phyloP scores from a whole-genome alignment of 2,329 filamentous ascomycete species.

The Metarhizium robertsii region DNA sequence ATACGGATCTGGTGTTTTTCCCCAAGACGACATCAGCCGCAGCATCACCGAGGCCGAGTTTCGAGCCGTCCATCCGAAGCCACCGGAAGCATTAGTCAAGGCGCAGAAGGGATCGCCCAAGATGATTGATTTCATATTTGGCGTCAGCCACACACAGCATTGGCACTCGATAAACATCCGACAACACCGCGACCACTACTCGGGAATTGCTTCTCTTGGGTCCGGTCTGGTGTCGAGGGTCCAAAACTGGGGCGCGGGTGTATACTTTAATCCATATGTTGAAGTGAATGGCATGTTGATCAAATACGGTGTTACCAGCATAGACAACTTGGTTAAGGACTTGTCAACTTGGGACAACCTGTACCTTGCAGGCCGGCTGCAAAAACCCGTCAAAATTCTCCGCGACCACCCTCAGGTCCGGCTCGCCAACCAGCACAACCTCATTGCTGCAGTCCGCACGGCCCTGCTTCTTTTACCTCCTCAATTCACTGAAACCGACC shows the following conservation, averaged over 20 bases:
- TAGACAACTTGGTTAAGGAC: slow-evolving; percentile 80
- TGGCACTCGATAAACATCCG: slow-evolving; percentile 91
- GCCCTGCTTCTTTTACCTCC: slow-evolving; percentile 79
- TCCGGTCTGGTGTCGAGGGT: slow-evolving; percentile 78
- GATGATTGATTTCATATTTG: slow-evolving; percentile 98
- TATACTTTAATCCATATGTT: slow-evolving; percentile 96
- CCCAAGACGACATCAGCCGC: slow-evolving; percentile 52
- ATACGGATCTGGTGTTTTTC: slow-evolving; percentile 94
- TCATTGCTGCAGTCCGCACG: slow-evolving; percentile 83
- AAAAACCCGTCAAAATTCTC: slow-evolving; percentile 97
- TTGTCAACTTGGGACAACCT: slow-evolving; percentile 87
- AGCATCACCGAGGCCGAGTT: slow-evolving; percentile 47
- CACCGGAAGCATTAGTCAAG: slow-evolving; percentile 70
- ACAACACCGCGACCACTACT: slow-evolving; percentile 90
- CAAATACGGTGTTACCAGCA: slow-evolving; percentile 95
- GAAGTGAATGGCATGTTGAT: slow-evolving; percentile 92
- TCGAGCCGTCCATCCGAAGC: slow-evolving; percentile 66
- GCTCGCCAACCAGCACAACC: slow-evolving; percentile 90
- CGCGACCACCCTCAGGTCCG: slow-evolving; percentile 88
- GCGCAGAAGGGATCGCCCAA: slow-evolving; percentile 83
- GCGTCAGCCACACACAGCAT: slow-evolving; percentile 87
- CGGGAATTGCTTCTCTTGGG: slow-evolving; percentile 69
- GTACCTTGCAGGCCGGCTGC: slow-evolving; percentile 90
- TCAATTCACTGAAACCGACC: slow-evolving; percentile 73
- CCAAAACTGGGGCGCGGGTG: slow-evolving; percentile 88